Evolutionary conservation across 768 basidiomycete species (phyloP).

Genomic region (Naematelia encephala): DNA sequence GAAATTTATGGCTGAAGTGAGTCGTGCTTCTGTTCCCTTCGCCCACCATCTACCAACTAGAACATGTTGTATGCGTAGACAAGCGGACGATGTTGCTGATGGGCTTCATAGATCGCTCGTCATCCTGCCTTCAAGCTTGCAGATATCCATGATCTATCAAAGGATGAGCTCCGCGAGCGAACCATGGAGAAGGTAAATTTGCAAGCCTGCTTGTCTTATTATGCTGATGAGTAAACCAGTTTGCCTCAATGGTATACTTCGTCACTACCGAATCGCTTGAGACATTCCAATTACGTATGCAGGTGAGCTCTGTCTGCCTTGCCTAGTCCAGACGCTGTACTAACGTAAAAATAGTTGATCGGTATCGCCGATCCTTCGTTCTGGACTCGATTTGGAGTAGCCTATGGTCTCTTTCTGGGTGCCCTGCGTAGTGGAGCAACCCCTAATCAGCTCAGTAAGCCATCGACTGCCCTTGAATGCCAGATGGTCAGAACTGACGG

Average conservation of each 20-base stretch:
- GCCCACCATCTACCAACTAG: background rate
- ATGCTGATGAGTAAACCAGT: constrained; percentile 28
- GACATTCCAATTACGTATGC: constrained; percentile 52
- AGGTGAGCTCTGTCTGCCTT: constrained; percentile 38
- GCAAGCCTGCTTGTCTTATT: background rate
- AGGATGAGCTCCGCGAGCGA: constrained; percentile 50
- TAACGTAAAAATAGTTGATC: constrained; percentile 27
- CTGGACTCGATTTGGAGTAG: constrained; percentile 53
- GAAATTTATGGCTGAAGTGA: constrained; percentile 50
- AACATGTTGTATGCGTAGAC: background rate
- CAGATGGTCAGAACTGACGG: background rate
- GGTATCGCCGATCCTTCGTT: constrained; percentile 53
- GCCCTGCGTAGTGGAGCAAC: constrained; percentile 53
- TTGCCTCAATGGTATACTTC: constrained; percentile 52
- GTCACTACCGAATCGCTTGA: constrained; percentile 53
- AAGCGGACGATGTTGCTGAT: background rate
- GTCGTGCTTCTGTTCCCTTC: constrained; percentile 1
- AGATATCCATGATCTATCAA: constrained; percentile 53
- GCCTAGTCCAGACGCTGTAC: background rate
- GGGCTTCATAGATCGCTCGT: constrained; percentile 42
- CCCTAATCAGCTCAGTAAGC: constrained; percentile 50
- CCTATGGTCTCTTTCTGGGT: constrained; percentile 52
- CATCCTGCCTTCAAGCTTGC: constrained; percentile 52
- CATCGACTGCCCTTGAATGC: background rate
- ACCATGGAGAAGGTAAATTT: constrained; percentile 51